These are phyloP conservation scores for Fomitiporia mediterranea DNA, from an alignment of 1,284 basidiomycete species.

Conservation along the genomic window DNA sequence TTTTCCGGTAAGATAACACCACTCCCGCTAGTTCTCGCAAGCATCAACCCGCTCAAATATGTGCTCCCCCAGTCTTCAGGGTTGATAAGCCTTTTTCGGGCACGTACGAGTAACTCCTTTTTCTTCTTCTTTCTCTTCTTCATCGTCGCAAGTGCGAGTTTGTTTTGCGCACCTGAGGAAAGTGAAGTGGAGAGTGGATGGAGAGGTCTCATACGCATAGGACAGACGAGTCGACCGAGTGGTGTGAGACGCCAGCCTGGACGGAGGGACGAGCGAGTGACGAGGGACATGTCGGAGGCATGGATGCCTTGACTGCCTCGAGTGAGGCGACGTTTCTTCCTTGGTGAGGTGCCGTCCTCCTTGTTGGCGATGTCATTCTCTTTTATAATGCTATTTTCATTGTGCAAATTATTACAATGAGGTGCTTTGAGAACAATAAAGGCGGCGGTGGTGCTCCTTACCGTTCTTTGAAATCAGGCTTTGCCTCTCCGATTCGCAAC, in stretches of 20 bases:
- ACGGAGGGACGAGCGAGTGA: slow-evolving; percentile 48
- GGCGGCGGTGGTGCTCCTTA: slow-evolving; percentile 26
- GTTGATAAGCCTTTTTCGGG: slow-evolving; percentile 56
- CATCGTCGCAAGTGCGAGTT: neutral
- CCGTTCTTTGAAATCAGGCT: slow-evolving; percentile 64
- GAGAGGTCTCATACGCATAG: slow-evolving; percentile 62
- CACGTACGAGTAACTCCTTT: slow-evolving; percentile 39
- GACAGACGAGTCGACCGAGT: slow-evolving; percentile 59
- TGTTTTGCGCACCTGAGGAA: slow-evolving; percentile 6
- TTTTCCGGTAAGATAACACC: slow-evolving; percentile 19
- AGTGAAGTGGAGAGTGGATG: slow-evolving; percentile 42
- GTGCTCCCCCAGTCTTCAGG: slow-evolving; percentile 61
- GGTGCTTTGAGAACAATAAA: neutral
- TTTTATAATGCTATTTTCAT: slow-evolving; percentile 37
- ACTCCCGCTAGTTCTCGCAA: slow-evolving; percentile 40
- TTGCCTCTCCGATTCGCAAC: slow-evolving; percentile 74
- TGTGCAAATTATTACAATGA: neutral
- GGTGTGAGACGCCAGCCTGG: slow-evolving; percentile 64
- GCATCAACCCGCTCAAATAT: slow-evolving; percentile 59
- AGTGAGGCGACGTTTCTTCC: slow-evolving; percentile 34
- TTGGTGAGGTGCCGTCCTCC: slow-evolving; percentile 26
- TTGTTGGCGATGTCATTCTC: slow-evolving; percentile 29
- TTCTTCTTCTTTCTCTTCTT: slow-evolving; percentile 21
- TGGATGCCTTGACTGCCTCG: slow-evolving; percentile 37
- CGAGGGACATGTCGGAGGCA: slow-evolving; percentile 55